These are phyloP conservation scores for Coemansia sp. DNA, from an alignment of 192 early-diverging fungal species.

Conservation along the genomic window DNA sequence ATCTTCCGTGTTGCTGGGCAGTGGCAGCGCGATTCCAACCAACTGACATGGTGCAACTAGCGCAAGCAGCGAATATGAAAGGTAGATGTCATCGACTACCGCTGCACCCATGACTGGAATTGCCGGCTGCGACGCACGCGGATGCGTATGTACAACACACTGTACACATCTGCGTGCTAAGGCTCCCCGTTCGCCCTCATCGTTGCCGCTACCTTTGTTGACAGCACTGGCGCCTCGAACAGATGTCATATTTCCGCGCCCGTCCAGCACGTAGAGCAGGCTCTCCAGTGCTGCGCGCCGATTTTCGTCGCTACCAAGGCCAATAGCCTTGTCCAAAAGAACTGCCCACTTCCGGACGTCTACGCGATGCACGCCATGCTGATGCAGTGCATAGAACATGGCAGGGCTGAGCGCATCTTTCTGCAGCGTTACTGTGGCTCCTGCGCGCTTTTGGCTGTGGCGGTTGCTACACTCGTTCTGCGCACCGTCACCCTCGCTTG, in stretches of 20 bases:
- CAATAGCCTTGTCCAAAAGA: constrained; percentile 36
- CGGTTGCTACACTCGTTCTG: not conserved
- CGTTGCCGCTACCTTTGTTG: not conserved
- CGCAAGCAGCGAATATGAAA: constrained; percentile 70
- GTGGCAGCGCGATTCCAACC: constrained; percentile 57
- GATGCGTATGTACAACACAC: constrained; percentile 45
- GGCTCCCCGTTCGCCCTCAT: constrained; percentile 8
- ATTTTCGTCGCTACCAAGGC: constrained; percentile 18
- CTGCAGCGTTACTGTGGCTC: constrained; percentile 54
- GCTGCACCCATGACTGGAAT: constrained; percentile 60
- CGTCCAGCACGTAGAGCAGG: constrained; percentile 25
- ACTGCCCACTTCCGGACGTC: constrained; percentile 59
- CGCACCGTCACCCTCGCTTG: constrained; percentile 2
- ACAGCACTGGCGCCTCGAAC: not conserved
- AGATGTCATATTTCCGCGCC: constrained; percentile 6
- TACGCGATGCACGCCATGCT: constrained; percentile 67
- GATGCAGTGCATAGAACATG: constrained; percentile 69
- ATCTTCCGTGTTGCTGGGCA: constrained; percentile 6
- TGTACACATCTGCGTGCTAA: constrained; percentile 31
- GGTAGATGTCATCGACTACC: constrained; percentile 63
- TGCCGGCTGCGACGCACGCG: constrained; percentile 20
- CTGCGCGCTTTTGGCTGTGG: constrained; percentile 3
- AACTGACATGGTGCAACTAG: constrained; percentile 59
- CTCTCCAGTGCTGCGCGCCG: constrained; percentile 29
- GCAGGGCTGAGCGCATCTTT: constrained; percentile 62